Conservation (phyloP, 345 rosid genomes). For the Eucalyptus brandiana region DNA sequence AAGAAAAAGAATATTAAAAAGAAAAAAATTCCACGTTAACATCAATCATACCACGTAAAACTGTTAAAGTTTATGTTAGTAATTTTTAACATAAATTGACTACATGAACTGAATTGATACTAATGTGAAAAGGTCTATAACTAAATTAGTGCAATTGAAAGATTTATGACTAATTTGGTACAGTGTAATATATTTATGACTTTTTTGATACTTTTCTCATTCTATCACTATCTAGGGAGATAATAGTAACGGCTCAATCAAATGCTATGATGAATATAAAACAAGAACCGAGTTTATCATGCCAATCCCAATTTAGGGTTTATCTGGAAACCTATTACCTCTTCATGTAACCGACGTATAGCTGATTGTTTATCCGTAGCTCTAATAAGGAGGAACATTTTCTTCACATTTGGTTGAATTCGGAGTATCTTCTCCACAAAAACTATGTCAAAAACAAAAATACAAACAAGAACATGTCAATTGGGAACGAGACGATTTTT, state of each 20-base stretch:
- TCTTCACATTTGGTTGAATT: neutral
- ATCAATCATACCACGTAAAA: rapidly evolving
- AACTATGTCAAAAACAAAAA: neutral
- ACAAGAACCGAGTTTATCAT: neutral
- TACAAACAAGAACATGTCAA: neutral
- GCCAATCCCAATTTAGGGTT: neutral
- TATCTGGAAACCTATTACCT: neutral
- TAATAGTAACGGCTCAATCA: neutral
- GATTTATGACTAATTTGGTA: no score
- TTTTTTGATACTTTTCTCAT: no score
- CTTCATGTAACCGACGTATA: neutral
- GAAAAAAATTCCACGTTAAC: rapidly evolving
- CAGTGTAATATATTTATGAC: no score
- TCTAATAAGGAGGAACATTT: neutral
- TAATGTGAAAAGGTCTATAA: no score
- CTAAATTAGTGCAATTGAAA: no score
- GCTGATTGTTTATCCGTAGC: neutral
- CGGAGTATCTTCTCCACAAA: neutral
- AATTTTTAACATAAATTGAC: no score
- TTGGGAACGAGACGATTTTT: neutral
- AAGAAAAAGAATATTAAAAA: no score
- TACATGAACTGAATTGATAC: no score
- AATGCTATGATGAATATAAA: neutral
- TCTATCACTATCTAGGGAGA: neutral
- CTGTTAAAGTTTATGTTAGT: no score